phyloP scores from a whole-genome alignment of 768 basidiomycete species.

The Ramaria rubella region DNA sequence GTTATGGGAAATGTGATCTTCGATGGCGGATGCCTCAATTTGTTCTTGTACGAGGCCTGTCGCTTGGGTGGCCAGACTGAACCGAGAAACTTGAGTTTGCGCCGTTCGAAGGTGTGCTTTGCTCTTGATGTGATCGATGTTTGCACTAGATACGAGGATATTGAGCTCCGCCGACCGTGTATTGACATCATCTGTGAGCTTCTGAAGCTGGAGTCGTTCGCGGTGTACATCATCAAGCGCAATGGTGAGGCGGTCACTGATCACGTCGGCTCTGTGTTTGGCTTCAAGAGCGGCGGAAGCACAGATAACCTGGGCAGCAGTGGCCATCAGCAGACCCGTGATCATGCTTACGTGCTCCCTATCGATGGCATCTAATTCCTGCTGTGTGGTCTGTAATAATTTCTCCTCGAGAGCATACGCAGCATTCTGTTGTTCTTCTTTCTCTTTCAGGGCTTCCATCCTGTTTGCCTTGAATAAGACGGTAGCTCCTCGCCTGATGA shows the following conservation, averaged over 20 bases:
- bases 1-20: neutral
- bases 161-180: neutral
- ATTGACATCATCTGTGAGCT: neutral
- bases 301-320: neutral
- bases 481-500: neutral
- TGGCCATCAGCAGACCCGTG: neutral
- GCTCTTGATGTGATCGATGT: neutral
- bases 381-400: neutral
- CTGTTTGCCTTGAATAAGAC: neutral
- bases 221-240: neutral
- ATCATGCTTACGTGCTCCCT: neutral
- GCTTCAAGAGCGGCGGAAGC: neutral
- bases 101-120: neutral
- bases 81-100: neutral
- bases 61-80: neutral
- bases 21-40: neutral
- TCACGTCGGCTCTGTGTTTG: neutral
- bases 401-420: neutral
- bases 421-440: conserved; percentile 14
- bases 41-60: neutral
- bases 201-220: neutral
- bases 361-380: neutral
- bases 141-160: neutral
- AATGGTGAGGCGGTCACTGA: neutral
- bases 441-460: conserved; percentile 14